A percentile compares a stretch with the other conserved stretches of the same genome.
Evolutionary conservation across 2,329 filamentous ascomycete species (phyloP).

Genomic region (Cladosporium sp.): DNA sequence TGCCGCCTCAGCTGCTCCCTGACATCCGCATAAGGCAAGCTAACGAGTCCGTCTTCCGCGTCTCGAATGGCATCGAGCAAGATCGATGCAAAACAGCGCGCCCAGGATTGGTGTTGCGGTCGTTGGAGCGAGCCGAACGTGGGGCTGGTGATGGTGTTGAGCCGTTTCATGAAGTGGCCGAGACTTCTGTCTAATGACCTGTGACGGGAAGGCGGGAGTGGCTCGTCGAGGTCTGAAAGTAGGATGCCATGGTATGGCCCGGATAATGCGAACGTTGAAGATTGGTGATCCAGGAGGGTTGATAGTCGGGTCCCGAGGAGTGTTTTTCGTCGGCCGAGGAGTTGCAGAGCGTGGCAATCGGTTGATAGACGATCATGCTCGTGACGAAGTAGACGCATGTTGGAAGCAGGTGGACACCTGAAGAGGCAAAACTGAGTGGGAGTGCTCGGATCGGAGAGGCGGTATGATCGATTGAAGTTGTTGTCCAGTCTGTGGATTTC

Average conservation of each 20-base stretch:
- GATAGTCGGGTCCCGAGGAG: conserved; percentile 30
- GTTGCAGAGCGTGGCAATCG: conserved; percentile 34
- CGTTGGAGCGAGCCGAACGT: conserved; percentile 45
- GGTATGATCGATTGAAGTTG: conserved; percentile 36
- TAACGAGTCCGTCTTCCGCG: conserved; percentile 53
- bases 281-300: conserved; percentile 33
- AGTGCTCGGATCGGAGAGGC: conserved; percentile 30
- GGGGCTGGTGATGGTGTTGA: conserved; percentile 41
- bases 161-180: conserved; percentile 35
- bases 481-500: conserved; percentile 22
- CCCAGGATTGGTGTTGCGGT: conserved; percentile 40
- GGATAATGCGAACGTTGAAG: conserved; percentile 22
- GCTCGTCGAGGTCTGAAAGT: conserved; percentile 22
- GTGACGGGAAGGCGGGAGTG: conserved; percentile 32
- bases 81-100: conserved; percentile 46
- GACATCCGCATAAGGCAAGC: conserved; percentile 50
- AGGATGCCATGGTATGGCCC: conserved; percentile 25
- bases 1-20: conserved; percentile 44
- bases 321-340: conserved; percentile 30
- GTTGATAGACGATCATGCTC: conserved; percentile 37
- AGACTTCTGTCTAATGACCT: conserved; percentile 35
- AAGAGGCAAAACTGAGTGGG: conserved; percentile 30
- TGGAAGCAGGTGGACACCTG: conserved; percentile 35
- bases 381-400: conserved; percentile 36
- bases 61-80: conserved; percentile 51